Conservation (phyloP, 148 eudicot genomes). For the Polygonum aviculare region DNA sequence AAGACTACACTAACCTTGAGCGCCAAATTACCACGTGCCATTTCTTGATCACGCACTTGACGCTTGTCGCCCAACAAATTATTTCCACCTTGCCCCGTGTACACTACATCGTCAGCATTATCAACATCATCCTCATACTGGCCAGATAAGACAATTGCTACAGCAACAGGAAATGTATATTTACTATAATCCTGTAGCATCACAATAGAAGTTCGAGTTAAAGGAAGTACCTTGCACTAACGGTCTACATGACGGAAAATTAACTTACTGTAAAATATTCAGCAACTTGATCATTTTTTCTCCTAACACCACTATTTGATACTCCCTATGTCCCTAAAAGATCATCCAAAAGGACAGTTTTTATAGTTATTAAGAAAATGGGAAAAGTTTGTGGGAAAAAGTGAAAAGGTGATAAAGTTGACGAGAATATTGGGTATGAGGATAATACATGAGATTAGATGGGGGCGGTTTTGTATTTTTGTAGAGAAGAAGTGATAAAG, state of each 20-base stretch:
- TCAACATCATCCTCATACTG: conserved; percentile 46
- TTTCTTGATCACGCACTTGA: conserved; percentile 28
- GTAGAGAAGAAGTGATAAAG: too few relatives aligned
- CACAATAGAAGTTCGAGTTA: background rate
- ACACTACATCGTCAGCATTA: conserved; percentile 33
- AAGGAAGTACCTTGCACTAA: background rate
- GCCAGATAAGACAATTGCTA: conserved; percentile 38
- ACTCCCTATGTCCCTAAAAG: too few relatives aligned
- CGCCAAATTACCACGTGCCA: conserved; percentile 33
- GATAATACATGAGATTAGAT: too few relatives aligned
- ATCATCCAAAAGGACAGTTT: too few relatives aligned
- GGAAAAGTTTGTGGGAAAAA: too few relatives aligned
- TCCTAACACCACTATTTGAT: background rate
- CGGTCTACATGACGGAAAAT: background rate
- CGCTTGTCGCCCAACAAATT: conserved; percentile 33
- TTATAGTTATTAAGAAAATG: too few relatives aligned
- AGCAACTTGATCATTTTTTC: background rate
- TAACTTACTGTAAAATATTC: background rate
- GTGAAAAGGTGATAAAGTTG: too few relatives aligned
- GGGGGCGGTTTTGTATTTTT: too few relatives aligned
- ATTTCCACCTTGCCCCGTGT: conserved; percentile 46
- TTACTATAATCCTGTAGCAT: conserved; percentile 22
- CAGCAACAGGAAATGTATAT: conserved; percentile 33
- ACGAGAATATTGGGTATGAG: too few relatives aligned
- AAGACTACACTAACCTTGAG: conserved; percentile 23